Evolutionary conservation across 345 rosid species (phyloP).

Genomic region (Reutealis trisperma): DNA sequence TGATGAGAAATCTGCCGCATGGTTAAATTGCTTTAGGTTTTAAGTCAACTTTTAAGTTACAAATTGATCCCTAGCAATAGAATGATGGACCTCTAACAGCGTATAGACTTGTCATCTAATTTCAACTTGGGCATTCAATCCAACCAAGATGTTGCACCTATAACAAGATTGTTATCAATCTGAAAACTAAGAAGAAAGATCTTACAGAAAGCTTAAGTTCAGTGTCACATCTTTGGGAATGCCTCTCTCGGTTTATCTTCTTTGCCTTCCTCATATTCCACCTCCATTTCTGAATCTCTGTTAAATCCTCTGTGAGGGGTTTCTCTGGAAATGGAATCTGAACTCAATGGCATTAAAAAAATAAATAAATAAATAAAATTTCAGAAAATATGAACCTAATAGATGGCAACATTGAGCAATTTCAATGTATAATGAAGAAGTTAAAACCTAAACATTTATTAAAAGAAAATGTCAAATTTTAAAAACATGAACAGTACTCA

Average conservation of each 20-base stretch:
- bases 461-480: not conserved
- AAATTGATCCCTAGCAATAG: not conserved
- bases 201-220: constrained; percentile 42
- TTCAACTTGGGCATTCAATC: not conserved
- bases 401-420: not conserved
- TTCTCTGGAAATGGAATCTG: constrained; percentile 35
- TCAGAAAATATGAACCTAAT: not conserved
- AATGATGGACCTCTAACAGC: not conserved
- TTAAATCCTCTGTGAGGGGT: constrained; percentile 30
- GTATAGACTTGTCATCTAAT: not conserved
- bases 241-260: constrained; percentile 36
- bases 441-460: not conserved
- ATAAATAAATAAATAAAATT: too few relatives aligned
- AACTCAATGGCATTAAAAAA: not conserved
- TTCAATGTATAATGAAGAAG: not conserved
- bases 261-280: constrained; percentile 31
- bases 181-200: not conserved
- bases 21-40: not conserved
- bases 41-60: constrained; percentile 8
- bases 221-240: constrained; percentile 38
- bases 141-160: constrained; percentile 5
- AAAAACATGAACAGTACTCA: not conserved
- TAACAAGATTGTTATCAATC: not conserved
- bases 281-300: constrained; percentile 30
- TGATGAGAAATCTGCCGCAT: not conserved